Conservation (phyloP, 228 moss, liverwort and hornwort genomes). For the Sphagnum magellanicum region DNA sequence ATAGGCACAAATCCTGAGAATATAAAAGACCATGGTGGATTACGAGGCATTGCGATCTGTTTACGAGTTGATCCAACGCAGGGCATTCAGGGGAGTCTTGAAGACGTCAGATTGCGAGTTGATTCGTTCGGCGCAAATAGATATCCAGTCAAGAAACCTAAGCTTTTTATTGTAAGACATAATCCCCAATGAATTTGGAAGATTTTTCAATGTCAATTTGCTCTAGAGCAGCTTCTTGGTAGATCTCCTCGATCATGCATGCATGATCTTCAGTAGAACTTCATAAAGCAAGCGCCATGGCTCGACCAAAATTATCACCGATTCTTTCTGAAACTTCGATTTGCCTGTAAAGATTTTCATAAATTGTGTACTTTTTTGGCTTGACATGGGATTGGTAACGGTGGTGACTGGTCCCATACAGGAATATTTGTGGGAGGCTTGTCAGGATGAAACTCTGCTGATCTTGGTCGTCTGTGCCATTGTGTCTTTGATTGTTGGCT, state of each 20-base stretch:
- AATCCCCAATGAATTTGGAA: background rate
- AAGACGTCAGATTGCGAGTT: conserved; percentile 41
- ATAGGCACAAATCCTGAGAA: conserved; percentile 66
- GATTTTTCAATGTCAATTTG: background rate
- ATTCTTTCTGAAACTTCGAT: background rate
- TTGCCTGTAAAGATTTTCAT: background rate
- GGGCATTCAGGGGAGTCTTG: conserved; percentile 45
- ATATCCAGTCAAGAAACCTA: conserved; percentile 76
- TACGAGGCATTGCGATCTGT: conserved; percentile 42
- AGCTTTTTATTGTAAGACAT: conserved; percentile 52
- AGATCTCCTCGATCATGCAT: background rate
- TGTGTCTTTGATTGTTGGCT: conserved; percentile 75
- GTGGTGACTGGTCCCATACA: conserved; percentile 2
- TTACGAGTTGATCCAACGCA: conserved; percentile 51
- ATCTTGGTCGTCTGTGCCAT: conserved; percentile 72
- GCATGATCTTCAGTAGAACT: background rate
- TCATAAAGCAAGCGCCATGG: background rate
- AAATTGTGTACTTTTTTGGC: too few species aligned
- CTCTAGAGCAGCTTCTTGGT: background rate
- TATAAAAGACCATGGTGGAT: conserved; percentile 49
- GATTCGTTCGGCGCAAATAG: conserved; percentile 76
- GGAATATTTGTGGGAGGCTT: conserved; percentile 76
- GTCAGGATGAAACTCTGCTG: conserved; percentile 81
- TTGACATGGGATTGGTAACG: background rate
- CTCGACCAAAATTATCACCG: background rate